phyloP scores from a whole-genome alignment of 441 rosid genomes.

The Viola pubescens region DNA sequence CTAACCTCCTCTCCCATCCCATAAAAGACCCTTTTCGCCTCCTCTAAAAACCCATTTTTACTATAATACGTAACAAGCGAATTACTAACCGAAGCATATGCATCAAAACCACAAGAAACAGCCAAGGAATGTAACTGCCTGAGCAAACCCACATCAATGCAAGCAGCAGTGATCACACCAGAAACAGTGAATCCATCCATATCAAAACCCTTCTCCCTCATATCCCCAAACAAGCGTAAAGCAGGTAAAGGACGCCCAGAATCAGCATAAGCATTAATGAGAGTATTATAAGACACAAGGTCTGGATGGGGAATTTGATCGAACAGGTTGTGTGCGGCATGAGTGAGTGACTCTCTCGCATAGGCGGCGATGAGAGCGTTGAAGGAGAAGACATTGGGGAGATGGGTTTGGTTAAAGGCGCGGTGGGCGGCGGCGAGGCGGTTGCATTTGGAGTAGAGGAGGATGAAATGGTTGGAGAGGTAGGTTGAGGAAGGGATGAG shows the following conservation, averaged over 20 bases:
- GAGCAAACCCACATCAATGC: slow-evolving; percentile 34
- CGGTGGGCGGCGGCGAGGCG: slow-evolving; percentile 39
- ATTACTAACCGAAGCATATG: slow-evolving; percentile 60
- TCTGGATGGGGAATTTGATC: slow-evolving; percentile 75
- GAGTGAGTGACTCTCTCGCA: slow-evolving; percentile 35
- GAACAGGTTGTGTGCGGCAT: slow-evolving; percentile 54
- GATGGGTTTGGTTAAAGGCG: slow-evolving; percentile 37
- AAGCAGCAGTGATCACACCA: slow-evolving; percentile 54
- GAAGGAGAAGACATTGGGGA: slow-evolving; percentile 73
- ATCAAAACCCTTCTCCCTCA: slow-evolving; percentile 43
- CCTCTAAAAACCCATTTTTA: slow-evolving; percentile 49
- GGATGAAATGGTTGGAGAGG: slow-evolving; percentile 78
- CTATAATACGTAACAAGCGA: slow-evolving; percentile 56
- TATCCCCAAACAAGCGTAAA: slow-evolving; percentile 39
- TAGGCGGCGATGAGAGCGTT: slow-evolving; percentile 52
- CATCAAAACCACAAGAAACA: slow-evolving; percentile 49
- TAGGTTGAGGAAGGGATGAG: slow-evolving; percentile 54
- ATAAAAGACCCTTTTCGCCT: slow-evolving; percentile 50
- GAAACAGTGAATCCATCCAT: slow-evolving; percentile 74
- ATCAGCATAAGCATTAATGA: slow-evolving; percentile 65
- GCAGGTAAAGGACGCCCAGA: slow-evolving; percentile 36
- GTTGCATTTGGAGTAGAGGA: slow-evolving; percentile 80
- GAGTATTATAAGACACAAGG: slow-evolving; percentile 67
- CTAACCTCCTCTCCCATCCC: slow-evolving; percentile 44
- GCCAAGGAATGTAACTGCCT: slow-evolving; percentile 59